phyloP scores from a whole-genome alignment of 805 yeast species.

The Teunomyces barrocoloradensis region DNA sequence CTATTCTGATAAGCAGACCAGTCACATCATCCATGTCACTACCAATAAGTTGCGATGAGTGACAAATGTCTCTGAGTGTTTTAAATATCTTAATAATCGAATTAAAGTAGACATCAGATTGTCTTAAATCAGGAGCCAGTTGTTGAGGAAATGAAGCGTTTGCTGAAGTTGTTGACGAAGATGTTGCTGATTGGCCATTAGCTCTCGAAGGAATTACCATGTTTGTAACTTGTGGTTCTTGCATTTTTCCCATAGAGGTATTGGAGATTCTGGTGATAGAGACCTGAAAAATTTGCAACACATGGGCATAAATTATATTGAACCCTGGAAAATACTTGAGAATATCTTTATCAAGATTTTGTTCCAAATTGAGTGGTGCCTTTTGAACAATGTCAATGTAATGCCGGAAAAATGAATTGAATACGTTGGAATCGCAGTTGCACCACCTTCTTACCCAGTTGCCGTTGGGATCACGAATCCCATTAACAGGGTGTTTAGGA shows the following conservation, averaged over 20 bases:
- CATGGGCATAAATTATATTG: conserved; percentile 42
- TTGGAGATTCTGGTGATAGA: conserved; percentile 20
- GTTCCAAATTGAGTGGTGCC: conserved; percentile 3
- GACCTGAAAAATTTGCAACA: conserved; percentile 40
- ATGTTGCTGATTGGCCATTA: conserved; percentile 3
- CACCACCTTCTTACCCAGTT: conserved; percentile 65
- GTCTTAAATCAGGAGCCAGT: conserved; percentile 18
- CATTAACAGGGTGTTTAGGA: conserved; percentile 42
- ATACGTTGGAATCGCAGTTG: conserved; percentile 53
- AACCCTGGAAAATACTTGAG: conserved; percentile 44
- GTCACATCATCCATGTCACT: conserved; percentile 24
- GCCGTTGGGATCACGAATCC: conserved; percentile 58
- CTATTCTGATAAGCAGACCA: conserved; percentile 13
- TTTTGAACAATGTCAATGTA: conserved; percentile 36
- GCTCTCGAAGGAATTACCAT: background rate
- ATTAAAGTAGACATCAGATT: conserved; percentile 34
- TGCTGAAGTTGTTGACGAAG: conserved; percentile 2
- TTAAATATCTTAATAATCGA: conserved; percentile 40
- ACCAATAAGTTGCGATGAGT: conserved; percentile 11
- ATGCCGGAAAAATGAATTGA: conserved; percentile 61
- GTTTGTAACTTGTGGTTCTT: conserved; percentile 6
- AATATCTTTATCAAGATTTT: background rate
- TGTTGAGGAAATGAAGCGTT: conserved; percentile 11
- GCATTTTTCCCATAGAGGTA: background rate
- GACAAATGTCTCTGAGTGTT: conserved; percentile 35